Evolutionary conservation across 768 basidiomycete genomes (phyloP).

Genomic region (Lactarius hengduanensis): DNA sequence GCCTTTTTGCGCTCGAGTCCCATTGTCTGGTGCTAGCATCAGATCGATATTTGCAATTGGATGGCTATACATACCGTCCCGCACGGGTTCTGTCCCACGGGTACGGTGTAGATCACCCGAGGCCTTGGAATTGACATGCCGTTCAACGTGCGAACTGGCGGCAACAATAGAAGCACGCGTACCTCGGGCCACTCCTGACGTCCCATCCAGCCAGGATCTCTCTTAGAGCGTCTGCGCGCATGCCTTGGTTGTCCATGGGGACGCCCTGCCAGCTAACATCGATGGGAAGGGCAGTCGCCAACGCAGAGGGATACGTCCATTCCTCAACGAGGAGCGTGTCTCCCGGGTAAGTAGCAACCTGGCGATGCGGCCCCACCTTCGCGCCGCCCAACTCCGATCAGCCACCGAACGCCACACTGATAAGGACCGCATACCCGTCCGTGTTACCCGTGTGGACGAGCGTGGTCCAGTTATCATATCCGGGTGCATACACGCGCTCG

Average conservation of each 20-base stretch:
- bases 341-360: constrained; percentile 60
- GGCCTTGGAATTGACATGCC: constrained; percentile 43
- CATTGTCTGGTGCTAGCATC: constrained; percentile 51
- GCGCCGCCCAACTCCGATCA: not conserved
- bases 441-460: constrained; percentile 68
- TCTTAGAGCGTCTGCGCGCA: constrained; percentile 61
- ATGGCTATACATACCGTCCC: constrained; percentile 52
- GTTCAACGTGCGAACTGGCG: not conserved
- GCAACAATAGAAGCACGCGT: not conserved
- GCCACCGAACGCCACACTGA: not conserved
- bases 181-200: constrained; percentile 32
- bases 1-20: constrained; percentile 61
- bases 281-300: constrained; percentile 38
- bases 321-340: constrained; percentile 59
- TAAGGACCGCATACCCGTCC: constrained; percentile 43
- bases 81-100: constrained; percentile 84
- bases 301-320: constrained; percentile 73
- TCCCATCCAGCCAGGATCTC: constrained; percentile 67
- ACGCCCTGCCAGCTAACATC: constrained; percentile 53
- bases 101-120: constrained; percentile 71
- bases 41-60: not conserved
- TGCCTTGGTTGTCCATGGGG: constrained; percentile 68
- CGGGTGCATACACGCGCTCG: constrained; percentile 53
- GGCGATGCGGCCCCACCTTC: constrained; percentile 56
- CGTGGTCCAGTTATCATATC: constrained; percentile 56